Conservation (phyloP, 2,329 filamentous ascomycete species). For the Zymoseptoria pseudotritici region DNA sequence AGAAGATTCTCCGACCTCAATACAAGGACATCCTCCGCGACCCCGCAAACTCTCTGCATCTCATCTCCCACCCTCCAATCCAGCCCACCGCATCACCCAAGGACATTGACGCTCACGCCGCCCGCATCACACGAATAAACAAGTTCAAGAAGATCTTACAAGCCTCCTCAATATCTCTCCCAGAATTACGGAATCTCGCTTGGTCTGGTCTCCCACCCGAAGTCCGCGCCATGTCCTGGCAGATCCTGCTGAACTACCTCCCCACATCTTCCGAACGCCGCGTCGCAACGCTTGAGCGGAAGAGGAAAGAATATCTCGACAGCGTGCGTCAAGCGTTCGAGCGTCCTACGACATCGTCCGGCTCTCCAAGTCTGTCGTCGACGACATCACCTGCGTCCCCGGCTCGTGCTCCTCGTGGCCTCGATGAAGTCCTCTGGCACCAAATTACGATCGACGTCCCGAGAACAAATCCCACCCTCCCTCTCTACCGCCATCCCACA, state of each 20-base stretch:
- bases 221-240: slow-evolving; percentile 98
- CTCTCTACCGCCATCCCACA: slow-evolving; percentile 90
- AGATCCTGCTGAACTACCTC: slow-evolving; percentile 86
- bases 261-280: slow-evolving; percentile 93
- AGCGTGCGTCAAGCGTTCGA: slow-evolving; percentile 68
- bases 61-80: slow-evolving; percentile 79
- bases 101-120: slow-evolving; percentile 77
- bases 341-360: slow-evolving; percentile 39
- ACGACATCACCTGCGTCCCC: slow-evolving; percentile 34
- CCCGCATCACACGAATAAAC: slow-evolving; percentile 88
- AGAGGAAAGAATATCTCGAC: slow-evolving; percentile 93
- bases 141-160: slow-evolving; percentile 97
- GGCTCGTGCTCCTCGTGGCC: slow-evolving; percentile 61
- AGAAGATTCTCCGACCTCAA: slow-evolving; percentile 87
- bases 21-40: slow-evolving; percentile 87
- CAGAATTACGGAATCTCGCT: slow-evolving; percentile 74
- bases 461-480: slow-evolving; percentile 89
- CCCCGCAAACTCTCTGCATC: slow-evolving; percentile 87
- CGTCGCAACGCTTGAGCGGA: slow-evolving; percentile 82
- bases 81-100: slow-evolving; percentile 69
- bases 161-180: slow-evolving; percentile 76
- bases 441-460: slow-evolving; percentile 98
- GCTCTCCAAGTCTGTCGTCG: slow-evolving; percentile 42
- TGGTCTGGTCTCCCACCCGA: slow-evolving; percentile 95
- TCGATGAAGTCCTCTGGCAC: slow-evolving; percentile 98